Evolutionary conservation across 495 filamentous ascomycete genomes (phyloP), one percentile per base, ranked within the genome.

Genomic region (Aspergillus sclerotiicarbonarius): DNA sequence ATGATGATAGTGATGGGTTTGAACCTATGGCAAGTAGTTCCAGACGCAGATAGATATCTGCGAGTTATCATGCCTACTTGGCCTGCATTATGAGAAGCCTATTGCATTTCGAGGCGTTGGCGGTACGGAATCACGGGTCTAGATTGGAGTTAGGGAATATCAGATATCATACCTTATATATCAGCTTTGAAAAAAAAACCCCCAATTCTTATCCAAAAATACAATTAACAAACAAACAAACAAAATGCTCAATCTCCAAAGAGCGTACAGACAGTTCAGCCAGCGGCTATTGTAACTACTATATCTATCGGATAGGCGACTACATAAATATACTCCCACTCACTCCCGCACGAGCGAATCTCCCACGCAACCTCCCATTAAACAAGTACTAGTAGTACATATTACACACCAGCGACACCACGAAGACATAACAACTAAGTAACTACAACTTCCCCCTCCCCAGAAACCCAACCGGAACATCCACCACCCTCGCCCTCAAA

Each of bases 1-100:
- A 90, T 58, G 88, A 90, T 60, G 90, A 91, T 63, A 89, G 84
- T 60, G 91, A 96, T 76, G 91, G 88, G 1, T 94, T 95, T 73
- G 90, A 94, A 70, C 77, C 80, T 25, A 71, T 78, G 51, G 67
- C 76, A 19, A 41, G 33, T 37, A 65, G 58, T 52, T 64, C 61
- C 10, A 59, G 49, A 29, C 32, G 62, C 46, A 53, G 62, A 53
- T 59, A 60, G 25, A 25, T n/a, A 25, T 2, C 5, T 25, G 25
- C 25, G 25, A 25, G 25, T 25, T 25, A 25, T 5, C 5, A 25
- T 25, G 25, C 5, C 25, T 25, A 25, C 25, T 25, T 25, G 25
- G 25, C 25, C 2, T 25, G 5, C 25, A 25, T 10, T 37, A 37
- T 9, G 33, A 15, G 33, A 7, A 37, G 33, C 2, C 8, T 37